These are phyloP conservation scores for Penicillium sp. DNA, from an alignment of 2,329 filamentous ascomycete species.

Conservation along the genomic window DNA sequence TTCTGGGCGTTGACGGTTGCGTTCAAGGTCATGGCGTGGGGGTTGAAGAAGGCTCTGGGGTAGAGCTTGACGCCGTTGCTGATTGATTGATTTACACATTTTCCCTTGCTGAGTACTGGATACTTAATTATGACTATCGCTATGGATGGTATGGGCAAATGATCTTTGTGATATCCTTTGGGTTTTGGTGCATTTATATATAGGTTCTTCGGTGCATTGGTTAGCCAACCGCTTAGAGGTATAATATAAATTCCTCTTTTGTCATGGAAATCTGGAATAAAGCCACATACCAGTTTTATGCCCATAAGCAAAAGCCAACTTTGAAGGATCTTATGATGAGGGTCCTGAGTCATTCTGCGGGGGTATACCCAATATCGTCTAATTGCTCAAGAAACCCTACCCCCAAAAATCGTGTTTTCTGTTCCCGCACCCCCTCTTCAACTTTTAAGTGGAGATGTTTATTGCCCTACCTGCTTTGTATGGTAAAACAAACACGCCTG, in stretches of 20 bases:
- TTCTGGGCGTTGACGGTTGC: constrained; percentile 43
- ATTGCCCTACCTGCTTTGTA: no score
- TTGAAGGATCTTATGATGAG: no score
- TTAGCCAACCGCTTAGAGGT: background rate
- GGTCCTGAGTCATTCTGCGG: no score
- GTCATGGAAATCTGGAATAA: background rate
- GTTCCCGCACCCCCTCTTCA: no score
- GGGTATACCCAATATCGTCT: no score
- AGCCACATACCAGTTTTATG: no score
- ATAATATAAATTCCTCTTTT: background rate
- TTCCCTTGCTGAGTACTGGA: background rate
- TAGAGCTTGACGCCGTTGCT: background rate
- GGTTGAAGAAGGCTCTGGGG: constrained; percentile 44
- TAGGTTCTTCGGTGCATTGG: background rate
- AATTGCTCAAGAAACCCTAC: no score
- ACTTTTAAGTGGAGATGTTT: no score
- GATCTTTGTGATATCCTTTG: background rate
- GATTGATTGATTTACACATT: background rate
- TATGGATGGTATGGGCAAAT: background rate
- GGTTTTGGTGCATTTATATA: background rate
- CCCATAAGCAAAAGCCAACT: no score
- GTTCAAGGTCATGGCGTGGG: constrained; percentile 48
- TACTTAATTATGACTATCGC: background rate
- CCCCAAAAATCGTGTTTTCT: no score
- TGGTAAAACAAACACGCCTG: no score